Percentiles rank a stretch among this genome's conserved stretches.
These are phyloP conservation scores for Leccinum subrobustum DNA, from an alignment of 1,284 basidiomycete genomes.

Conservation along the genomic window DNA sequence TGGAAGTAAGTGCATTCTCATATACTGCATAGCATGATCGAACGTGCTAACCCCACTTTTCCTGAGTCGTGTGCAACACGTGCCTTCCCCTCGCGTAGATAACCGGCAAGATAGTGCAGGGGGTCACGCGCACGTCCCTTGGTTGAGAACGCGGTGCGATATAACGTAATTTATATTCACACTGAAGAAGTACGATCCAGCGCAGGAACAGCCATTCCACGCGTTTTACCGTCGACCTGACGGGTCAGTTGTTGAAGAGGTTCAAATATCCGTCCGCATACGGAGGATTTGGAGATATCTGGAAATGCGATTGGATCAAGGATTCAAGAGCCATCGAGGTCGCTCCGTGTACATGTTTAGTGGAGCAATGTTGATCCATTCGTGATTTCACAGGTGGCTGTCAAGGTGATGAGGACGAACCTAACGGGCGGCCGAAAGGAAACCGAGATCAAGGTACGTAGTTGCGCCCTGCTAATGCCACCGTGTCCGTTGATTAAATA, in stretches of 20 bases:
- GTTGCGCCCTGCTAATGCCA: background rate
- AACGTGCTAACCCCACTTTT: background rate
- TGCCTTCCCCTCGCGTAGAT: background rate
- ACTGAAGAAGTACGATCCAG: background rate
- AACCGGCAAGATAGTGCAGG: background rate
- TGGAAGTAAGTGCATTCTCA: conserved; percentile 1
- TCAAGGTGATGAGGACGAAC: conserved; percentile 26
- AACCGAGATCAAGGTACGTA: conserved; percentile 14
- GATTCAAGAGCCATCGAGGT: conserved; percentile 18
- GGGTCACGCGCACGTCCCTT: background rate
- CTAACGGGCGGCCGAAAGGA: conserved; percentile 7
- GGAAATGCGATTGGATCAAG: conserved; percentile 26
- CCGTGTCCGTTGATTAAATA: background rate
- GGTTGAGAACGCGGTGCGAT: conserved; percentile 6
- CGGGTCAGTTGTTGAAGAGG: conserved; percentile 14
- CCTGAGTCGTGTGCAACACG: background rate
- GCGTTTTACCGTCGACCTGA: conserved; percentile 17
- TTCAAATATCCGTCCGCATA: conserved; percentile 26
- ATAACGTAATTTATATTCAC: background rate
- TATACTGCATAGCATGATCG: background rate
- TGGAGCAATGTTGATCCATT: background rate
- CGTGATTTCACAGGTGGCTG: conserved; percentile 17
- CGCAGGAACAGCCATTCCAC: background rate
- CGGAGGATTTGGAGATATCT: conserved; percentile 29
- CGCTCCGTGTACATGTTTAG: background rate